These are phyloP conservation scores for Trifolium pratense DNA, from an alignment of 306 rosid species.

Conservation along the genomic window DNA sequence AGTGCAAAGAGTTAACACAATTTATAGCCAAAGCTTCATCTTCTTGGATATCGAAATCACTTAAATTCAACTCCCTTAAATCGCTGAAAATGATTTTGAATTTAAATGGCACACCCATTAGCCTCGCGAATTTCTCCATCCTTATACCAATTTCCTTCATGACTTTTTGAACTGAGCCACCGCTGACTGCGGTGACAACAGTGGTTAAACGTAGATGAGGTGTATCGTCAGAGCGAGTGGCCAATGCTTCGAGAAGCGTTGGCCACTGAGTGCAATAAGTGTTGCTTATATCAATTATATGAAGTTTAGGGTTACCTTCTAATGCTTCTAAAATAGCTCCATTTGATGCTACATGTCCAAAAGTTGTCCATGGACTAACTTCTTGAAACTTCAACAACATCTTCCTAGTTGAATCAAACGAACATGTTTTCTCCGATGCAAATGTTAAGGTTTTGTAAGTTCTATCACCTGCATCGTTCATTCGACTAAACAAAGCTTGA, in stretches of 20 bases:
- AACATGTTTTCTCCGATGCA: slow-evolving; percentile 72
- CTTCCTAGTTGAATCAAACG: slow-evolving; percentile 80
- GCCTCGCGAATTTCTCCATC: slow-evolving; percentile 89
- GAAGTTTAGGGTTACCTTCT: slow-evolving; percentile 74
- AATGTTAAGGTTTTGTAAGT: slow-evolving; percentile 59
- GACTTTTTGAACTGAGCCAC: slow-evolving; percentile 56
- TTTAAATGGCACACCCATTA: slow-evolving; percentile 91
- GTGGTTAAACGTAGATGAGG: slow-evolving; percentile 75
- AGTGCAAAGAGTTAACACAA: slow-evolving; percentile 68
- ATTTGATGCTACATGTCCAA: slow-evolving; percentile 91
- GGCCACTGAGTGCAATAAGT: slow-evolving; percentile 98
- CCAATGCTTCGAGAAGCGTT: slow-evolving; percentile 77
- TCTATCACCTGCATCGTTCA: slow-evolving; percentile 72
- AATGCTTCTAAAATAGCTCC: slow-evolving; percentile 86
- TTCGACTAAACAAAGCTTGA: slow-evolving; percentile 81
- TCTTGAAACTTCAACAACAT: slow-evolving; percentile 81
- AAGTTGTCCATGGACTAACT: slow-evolving; percentile 93
- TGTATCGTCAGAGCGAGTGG: slow-evolving; percentile 73
- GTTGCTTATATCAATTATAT: slow-evolving; percentile 82
- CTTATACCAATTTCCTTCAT: slow-evolving; percentile 83
- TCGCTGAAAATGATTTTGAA: slow-evolving; percentile 70
- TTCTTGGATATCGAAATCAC: slow-evolving; percentile 55
- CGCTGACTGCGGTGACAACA: slow-evolving; percentile 44
- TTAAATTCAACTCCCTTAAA: slow-evolving; percentile 60
- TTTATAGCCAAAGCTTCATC: slow-evolving; percentile 86